Percentiles rank a stretch among this genome's conserved stretches.
Evolutionary conservation across 148 eudicot species (phyloP).

Genomic region (Dianthus caryophyllus): DNA sequence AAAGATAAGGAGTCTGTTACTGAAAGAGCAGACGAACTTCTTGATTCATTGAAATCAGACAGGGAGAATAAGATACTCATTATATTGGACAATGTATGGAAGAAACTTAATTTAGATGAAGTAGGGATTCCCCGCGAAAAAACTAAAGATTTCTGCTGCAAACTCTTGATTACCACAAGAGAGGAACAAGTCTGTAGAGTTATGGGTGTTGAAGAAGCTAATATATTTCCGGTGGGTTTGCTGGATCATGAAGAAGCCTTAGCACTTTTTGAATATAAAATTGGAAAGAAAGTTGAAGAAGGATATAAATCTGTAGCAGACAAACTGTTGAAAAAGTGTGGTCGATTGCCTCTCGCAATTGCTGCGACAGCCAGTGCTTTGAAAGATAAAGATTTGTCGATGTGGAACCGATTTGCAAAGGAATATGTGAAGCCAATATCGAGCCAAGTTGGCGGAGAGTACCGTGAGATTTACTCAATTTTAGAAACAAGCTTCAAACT

Average conservation of each 20-base stretch:
- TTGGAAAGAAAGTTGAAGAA: background rate
- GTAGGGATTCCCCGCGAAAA: constrained; percentile 20
- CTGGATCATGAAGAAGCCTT: background rate
- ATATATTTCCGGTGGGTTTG: background rate
- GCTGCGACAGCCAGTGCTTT: background rate
- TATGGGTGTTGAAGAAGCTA: background rate
- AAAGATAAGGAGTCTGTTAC: background rate
- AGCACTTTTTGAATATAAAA: background rate
- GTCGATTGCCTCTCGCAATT: constrained; percentile 20
- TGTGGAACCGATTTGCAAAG: constrained; percentile 6
- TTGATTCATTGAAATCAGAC: background rate
- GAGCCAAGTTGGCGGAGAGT: background rate
- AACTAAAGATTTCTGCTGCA: background rate
- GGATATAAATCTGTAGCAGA: background rate
- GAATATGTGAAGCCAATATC: constrained; percentile 12
- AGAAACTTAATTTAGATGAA: constrained; percentile 5
- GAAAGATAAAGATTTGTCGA: background rate
- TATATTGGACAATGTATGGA: constrained; percentile 17
- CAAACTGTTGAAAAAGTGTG: constrained; percentile 10
- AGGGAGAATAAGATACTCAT: constrained; percentile 4
- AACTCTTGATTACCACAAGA: constrained; percentile 16
- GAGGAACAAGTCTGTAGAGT: background rate
- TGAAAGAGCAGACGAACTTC: background rate
- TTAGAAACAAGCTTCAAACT: constrained; percentile 20
- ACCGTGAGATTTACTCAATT: constrained; percentile 1